Evolutionary conservation across 306 rosid genomes (phyloP), one percentile per base, ranked within the genome.

Genomic region (Dryas octopetala): DNA sequence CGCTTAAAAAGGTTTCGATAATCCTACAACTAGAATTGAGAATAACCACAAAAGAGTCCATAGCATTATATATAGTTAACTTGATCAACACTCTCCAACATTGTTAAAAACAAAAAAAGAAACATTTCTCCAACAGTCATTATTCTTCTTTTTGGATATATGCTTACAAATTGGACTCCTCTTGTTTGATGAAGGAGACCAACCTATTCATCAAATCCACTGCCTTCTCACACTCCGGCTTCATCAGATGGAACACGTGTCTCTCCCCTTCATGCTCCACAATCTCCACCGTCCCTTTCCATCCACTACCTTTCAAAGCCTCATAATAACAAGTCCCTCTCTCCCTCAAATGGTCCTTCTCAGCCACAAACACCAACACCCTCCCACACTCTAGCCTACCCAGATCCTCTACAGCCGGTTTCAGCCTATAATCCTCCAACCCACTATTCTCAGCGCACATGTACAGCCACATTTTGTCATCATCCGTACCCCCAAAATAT

Each of bases 391-490:
- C 83, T 4, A 89, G 62, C 48, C n/a, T 63, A 0, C 32, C 78
- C 71, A 86, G 76, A 80, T 88, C 86, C 83, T 88, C 86, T 44
- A 17, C 55, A 0, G 76, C 71, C 64, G 91, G 91, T 15, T 65
- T 85, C 73, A 83, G 69, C 60, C 83, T 84, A 32, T 76, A 79
- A 80, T 85, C 87, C 4, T 76, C 45, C 74, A 57, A 19, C 16
- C 89, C 91, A 3, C 59, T 44, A 40, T 77, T 73, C 3, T 28
- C 82, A 0, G 85, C 78, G 63, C 80, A 86, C 83, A 88, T 76
- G 74, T 82, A 84, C 84, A 84, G 15, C 93, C 84, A 86, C 89
- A 82, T 80, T 9, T 74, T 14, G 19, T 84, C 85, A 45, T 82
- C 82, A 4, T 23, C 67, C 4, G 63, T 71, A 0, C 84, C 89